Conservation (phyloP, 768 basidiomycete species). For the Sistotremastrum suecicum region DNA sequence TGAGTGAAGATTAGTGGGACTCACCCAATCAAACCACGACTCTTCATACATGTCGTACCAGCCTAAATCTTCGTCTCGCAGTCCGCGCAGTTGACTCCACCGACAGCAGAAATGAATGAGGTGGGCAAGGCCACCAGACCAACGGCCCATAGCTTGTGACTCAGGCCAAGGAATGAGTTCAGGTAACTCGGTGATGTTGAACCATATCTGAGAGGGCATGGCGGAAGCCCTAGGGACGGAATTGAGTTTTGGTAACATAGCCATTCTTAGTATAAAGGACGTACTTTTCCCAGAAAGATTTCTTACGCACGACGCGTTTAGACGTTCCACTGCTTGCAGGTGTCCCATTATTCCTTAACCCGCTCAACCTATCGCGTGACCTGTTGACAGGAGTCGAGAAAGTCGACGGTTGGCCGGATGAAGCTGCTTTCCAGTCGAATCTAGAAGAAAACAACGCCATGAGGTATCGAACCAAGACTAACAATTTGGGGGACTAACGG, state of each 20-base stretch:
- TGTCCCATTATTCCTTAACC: constrained; percentile 18
- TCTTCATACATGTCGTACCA: constrained; percentile 73
- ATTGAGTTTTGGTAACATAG: not conserved
- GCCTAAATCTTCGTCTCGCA: constrained; percentile 53
- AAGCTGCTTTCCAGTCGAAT: constrained; percentile 81
- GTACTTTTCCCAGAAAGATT: constrained; percentile 48
- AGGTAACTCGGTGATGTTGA: constrained; percentile 74
- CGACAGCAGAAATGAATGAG: constrained; percentile 53
- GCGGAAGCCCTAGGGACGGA: constrained; percentile 13
- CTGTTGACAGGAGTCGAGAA: constrained; percentile 46
- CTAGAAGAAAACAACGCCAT: no score
- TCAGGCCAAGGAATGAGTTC: constrained; percentile 63
- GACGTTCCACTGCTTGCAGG: constrained; percentile 13
- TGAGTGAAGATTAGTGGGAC: constrained; percentile 3
- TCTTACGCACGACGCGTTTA: constrained; percentile 49
- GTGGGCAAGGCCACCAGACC: constrained; percentile 53
- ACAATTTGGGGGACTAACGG: constrained; percentile 17
- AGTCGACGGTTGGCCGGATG: constrained; percentile 55
- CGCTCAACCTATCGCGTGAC: constrained; percentile 28
- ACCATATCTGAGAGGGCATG: constrained; percentile 58
- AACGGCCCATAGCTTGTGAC: constrained; percentile 48
- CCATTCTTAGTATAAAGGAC: constrained; percentile 3
- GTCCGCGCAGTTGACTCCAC: constrained; percentile 37
- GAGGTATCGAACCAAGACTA: no score
- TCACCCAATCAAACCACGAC: constrained; percentile 75